Percentiles rank a stretch among this genome's conserved stretches.
Evolutionary conservation across 805 yeast species (phyloP).

Genomic region (Suhomyces canberraensis): DNA sequence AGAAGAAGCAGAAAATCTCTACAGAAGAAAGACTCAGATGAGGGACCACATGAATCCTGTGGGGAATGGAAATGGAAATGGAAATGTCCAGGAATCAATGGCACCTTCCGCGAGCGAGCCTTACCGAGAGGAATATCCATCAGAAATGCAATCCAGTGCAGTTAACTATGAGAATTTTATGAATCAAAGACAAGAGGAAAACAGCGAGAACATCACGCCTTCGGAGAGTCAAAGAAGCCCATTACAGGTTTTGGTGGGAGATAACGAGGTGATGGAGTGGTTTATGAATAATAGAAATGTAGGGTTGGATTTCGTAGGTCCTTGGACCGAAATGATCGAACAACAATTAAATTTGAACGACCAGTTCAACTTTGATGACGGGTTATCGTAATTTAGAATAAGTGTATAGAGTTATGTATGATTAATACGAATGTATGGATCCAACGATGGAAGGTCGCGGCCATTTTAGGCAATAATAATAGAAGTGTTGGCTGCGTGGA

Average conservation of each 20-base stretch:
- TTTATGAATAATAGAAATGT: constrained; percentile 36
- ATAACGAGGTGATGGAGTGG: constrained; percentile 45
- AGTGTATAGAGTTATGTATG: too few species aligned
- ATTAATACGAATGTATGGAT: too few species aligned
- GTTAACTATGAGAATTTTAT: neutral
- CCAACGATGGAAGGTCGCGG: too few species aligned
- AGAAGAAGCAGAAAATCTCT: constrained; percentile 9
- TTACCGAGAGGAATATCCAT: too few species aligned
- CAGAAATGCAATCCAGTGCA: neutral
- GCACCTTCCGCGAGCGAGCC: constrained; percentile 1
- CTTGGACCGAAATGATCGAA: constrained; percentile 79
- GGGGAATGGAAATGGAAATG: neutral
- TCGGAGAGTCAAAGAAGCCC: constrained; percentile 4
- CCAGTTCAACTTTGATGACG: constrained; percentile 28
- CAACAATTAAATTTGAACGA: constrained; percentile 48
- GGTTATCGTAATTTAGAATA: too few species aligned
- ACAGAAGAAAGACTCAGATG: neutral
- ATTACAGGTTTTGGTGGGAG: constrained; percentile 26
- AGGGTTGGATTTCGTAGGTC: constrained; percentile 54
- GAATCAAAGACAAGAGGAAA: neutral
- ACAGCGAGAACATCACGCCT: neutral
- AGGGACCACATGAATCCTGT: neutral
- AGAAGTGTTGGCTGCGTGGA: too few species aligned
- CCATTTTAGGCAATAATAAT: too few species aligned
- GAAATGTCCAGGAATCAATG: neutral